Conservation (phyloP, 2,329 filamentous ascomycete species). For the Aspergillus versicolor region DNA sequence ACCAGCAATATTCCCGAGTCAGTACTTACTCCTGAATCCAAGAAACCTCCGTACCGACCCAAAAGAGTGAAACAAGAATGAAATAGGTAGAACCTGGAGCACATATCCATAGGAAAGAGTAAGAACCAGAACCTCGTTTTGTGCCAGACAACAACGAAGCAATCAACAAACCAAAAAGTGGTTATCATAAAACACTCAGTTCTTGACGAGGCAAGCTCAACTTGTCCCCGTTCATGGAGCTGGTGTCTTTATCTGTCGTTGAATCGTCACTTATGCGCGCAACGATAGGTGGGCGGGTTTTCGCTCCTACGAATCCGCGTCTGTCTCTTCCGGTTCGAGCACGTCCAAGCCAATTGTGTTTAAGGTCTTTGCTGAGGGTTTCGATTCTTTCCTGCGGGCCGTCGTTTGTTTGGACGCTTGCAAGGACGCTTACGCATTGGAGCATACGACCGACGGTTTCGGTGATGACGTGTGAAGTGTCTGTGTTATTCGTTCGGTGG, state of each 20-base stretch:
- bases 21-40: not conserved
- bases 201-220: slow-evolving; percentile 26
- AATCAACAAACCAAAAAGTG: slow-evolving; percentile 8
- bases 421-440: slow-evolving; percentile 90
- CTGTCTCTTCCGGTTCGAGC: slow-evolving; percentile 86
- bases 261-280: slow-evolving; percentile 28
- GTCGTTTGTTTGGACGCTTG: slow-evolving; percentile 71
- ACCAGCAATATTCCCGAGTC: not conserved
- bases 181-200: slow-evolving; percentile 29
- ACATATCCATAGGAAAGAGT: not conserved
- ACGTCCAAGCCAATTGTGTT: slow-evolving; percentile 93
- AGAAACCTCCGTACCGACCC: not conserved
- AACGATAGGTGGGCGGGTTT: slow-evolving; percentile 40
- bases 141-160: slow-evolving; percentile 18
- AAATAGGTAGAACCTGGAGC: not conserved
- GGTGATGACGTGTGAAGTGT: slow-evolving; percentile 71
- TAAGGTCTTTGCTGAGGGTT: slow-evolving; percentile 79
- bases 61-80: not conserved
- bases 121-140: slow-evolving; percentile 11
- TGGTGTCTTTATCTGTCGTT: slow-evolving; percentile 11
- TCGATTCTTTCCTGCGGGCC: slow-evolving; percentile 76
- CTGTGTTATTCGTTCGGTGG: slow-evolving; percentile 33
- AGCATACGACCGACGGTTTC: slow-evolving; percentile 95
- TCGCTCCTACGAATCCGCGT: slow-evolving; percentile 79
- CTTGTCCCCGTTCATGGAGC: slow-evolving; percentile 8